Percentiles rank a stretch among this genome's conserved stretches.
Conservation (phyloP, 495 filamentous ascomycete species). For the Daldinia grandis region DNA sequence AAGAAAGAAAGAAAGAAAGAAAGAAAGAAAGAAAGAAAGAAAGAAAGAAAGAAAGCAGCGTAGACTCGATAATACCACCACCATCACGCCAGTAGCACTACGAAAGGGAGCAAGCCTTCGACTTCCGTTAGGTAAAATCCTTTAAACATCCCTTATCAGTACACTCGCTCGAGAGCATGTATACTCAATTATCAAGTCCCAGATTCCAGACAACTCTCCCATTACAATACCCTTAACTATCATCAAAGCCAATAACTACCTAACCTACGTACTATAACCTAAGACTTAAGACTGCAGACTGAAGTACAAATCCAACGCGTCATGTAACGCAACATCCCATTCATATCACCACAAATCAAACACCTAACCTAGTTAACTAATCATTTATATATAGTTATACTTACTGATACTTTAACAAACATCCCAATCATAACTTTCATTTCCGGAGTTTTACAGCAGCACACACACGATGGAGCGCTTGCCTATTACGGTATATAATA, state of each 20-base stretch:
- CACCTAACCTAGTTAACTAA: too few relatives aligned
- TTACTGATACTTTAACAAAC: background rate
- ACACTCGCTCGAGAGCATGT: background rate
- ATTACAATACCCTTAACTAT: too few relatives aligned
- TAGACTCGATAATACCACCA: background rate
- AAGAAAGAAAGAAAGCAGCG: background rate
- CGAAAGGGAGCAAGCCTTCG: background rate
- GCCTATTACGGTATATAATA: constrained; percentile 3
- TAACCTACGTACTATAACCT: too few relatives aligned
- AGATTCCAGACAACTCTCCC: background rate
- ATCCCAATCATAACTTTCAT: background rate
- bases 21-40: too few relatives aligned
- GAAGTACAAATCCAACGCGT: background rate
- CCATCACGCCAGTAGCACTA: background rate
- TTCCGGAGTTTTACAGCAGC: background rate
- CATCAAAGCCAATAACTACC: too few relatives aligned
- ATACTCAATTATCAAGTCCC: constrained; percentile 23
- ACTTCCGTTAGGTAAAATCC: background rate
- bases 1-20: too few relatives aligned
- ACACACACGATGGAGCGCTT: background rate
- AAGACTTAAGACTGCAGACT: background rate
- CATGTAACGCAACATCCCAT: background rate
- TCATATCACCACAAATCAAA: background rate
- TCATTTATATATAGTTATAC: background rate
- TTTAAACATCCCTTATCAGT: constrained; percentile 10